Percentiles rank a stretch among this genome's conserved stretches.
These are phyloP conservation scores for Metschnikowia kunwiensis DNA, from an alignment of 805 yeast genomes.

Conservation along the genomic window DNA sequence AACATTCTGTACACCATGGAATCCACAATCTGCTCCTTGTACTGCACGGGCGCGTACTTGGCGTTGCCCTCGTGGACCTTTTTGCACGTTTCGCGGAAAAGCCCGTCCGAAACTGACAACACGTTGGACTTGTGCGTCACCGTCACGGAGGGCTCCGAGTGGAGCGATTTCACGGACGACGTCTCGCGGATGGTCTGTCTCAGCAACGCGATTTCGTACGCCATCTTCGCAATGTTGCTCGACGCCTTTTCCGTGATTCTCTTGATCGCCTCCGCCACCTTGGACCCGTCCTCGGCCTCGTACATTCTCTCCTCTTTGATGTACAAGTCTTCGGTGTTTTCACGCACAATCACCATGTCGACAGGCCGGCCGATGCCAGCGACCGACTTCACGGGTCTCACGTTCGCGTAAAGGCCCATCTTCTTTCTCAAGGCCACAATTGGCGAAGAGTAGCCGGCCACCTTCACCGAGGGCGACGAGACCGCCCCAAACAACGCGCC, in stretches of 20 bases:
- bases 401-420: conserved; percentile 92
- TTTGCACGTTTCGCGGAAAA: conserved; percentile 86
- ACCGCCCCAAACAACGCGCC: conserved; percentile 99
- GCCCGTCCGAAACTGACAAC: conserved; percentile 86
- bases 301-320: conserved; percentile 86
- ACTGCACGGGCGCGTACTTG: conserved; percentile 56
- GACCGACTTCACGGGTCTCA: conserved; percentile 95
- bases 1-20: conserved; percentile 99
- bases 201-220: conserved; percentile 88
- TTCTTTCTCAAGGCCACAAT: conserved; percentile 98
- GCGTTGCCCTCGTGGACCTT: conserved; percentile 58
- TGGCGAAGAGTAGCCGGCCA: conserved; percentile 96
- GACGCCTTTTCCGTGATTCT: conserved; percentile 90
- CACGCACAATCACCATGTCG: conserved; percentile 97
- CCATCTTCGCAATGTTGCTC: conserved; percentile 81
- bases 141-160: conserved; percentile 63
- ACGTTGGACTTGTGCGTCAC: conserved; percentile 97
- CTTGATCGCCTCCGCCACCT: conserved; percentile 96
- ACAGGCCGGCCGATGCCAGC: conserved; percentile 83
- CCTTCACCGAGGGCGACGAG: conserved; percentile 89
- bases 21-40: conserved; percentile 96
- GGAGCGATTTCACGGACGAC: conserved; percentile 39
- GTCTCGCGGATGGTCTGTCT: conserved; percentile 75
- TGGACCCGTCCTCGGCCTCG: conserved; percentile 74
- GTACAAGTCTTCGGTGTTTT: conserved; percentile 96